Base-by-base conservation (phyloP, 176 grass and related monocot genomes). In the Alopecurus myosuroides region DNA sequence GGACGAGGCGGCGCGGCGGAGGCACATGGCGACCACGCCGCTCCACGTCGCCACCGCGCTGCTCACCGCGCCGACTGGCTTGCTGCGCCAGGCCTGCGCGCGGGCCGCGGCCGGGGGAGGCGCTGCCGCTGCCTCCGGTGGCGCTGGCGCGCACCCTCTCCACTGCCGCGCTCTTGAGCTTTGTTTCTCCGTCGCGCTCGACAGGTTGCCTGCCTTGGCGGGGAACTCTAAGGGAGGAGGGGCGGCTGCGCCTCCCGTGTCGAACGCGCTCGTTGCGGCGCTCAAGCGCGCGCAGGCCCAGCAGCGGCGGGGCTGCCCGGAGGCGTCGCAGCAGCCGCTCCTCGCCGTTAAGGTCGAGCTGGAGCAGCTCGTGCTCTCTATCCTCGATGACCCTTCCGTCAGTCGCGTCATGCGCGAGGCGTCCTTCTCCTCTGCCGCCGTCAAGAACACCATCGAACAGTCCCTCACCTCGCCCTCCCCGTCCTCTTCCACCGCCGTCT, bases 371-470 rank as follows among this genome's bases (percentile, higher is more conserved):
- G 78, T 97, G 33, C 88, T 97, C 56, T 97, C 92, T 79, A 94
- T 94, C 60, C 91, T 97, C 70, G 95, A 97, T 1, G 95, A 97
- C 82, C 95, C 95, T 4, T 97, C 95, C 57, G 92, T 97, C 56
- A 94, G 92, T 64, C 88, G 95, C 88, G 95, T 97, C 85, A 94
- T 97, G 95, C 92, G 95, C 41, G 95, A 97, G 92, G 95, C 95
- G 9, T 93, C 90, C 33, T 93, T 97, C 86, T 92, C 91, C 15
- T 93, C 92, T 31, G 55, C 95, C 5, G 85, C 90, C 17, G 90
- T 97, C 20, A 97, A 97, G 84, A 55, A 93, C 70, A 87, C 82
- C 65, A 80, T 97, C 77, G 92, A 97, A 75, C 90, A 91, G 78
- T 90, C 88, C 17, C 87, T 97, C 60, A 53, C 85, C 50, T 83